Conservation (phyloP, 2,329 filamentous ascomycete genomes). For the Fusarium sp. region DNA sequence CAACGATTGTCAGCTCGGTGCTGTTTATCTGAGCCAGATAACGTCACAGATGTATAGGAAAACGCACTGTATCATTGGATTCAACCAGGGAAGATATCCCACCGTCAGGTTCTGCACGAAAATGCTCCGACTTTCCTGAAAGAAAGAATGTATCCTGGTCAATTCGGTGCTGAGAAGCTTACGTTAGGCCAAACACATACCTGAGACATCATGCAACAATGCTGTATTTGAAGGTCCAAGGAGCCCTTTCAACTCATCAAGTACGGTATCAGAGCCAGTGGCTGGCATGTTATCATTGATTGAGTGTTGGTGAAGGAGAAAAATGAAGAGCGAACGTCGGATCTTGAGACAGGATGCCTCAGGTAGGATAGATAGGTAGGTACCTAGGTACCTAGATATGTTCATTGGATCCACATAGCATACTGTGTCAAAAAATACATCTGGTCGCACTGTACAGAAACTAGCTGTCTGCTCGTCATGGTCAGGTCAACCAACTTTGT, state of each 20-base stretch:
- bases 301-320: neutral
- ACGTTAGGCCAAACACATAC: neutral
- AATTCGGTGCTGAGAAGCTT: neutral
- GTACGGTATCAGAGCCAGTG: neutral
- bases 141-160: neutral
- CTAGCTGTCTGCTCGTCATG: neutral
- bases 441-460: neutral
- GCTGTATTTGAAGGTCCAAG: conserved; percentile 17
- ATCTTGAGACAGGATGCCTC: neutral
- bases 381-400: neutral
- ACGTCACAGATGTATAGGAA: neutral
- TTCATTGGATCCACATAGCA: neutral
- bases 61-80: neutral
- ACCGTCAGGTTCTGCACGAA: neutral
- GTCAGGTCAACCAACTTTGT: neutral
- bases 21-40: neutral
- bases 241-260: conserved; percentile 8
- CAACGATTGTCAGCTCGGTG: conserved; percentile 1
- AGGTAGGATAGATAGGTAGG: neutral
- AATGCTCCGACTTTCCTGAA: neutral
- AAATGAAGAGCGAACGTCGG: neutral
- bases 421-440: neutral
- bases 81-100: neutral
- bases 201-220: conserved; percentile 13
- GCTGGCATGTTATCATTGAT: neutral